Percentiles rank a stretch among this genome's conserved stretches.
Evolutionary conservation across 495 filamentous ascomycete species (phyloP).

Genomic region (Talaromyces borbonicus): DNA sequence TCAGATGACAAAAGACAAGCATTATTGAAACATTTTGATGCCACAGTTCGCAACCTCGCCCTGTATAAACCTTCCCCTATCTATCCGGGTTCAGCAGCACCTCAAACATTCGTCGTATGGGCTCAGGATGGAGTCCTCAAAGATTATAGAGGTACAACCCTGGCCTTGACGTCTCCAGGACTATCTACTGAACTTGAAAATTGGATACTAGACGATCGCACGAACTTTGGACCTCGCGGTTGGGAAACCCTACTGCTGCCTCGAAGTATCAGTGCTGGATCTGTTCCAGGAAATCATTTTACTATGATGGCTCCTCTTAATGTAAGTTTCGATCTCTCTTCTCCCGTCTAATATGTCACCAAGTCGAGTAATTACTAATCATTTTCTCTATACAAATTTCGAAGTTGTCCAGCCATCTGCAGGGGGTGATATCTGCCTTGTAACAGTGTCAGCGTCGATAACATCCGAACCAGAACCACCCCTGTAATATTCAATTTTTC

Average conservation of each 20-base stretch:
- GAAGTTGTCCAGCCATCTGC: constrained; percentile 4
- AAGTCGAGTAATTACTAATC: constrained; percentile 1
- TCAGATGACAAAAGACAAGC: constrained; percentile 40
- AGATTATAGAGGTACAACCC: constrained; percentile 57
- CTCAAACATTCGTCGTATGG: constrained; percentile 65
- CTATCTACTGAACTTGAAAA: constrained; percentile 42
- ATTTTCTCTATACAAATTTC: not conserved
- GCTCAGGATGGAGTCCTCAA: constrained; percentile 66
- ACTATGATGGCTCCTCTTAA: constrained; percentile 9
- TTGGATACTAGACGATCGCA: constrained; percentile 70
- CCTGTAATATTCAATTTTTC: no score
- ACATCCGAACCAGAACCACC: no score
- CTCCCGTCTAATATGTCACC: constrained; percentile 1
- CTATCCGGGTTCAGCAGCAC: constrained; percentile 24
- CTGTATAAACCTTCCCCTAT: constrained; percentile 52
- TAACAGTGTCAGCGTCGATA: no score
- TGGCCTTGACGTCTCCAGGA: constrained; percentile 22
- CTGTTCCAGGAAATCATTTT: constrained; percentile 4
- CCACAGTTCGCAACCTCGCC: constrained; percentile 62
- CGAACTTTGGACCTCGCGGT: constrained; percentile 64
- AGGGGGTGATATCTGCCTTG: constrained; percentile 3
- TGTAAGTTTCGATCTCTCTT: constrained; percentile 4
- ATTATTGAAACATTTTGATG: constrained; percentile 76
- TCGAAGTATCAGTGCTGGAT: constrained; percentile 40
- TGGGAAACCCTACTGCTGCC: constrained; percentile 67